Conservation (phyloP, 495 filamentous ascomycete genomes). For the Lasiosphaeria hispida region DNA sequence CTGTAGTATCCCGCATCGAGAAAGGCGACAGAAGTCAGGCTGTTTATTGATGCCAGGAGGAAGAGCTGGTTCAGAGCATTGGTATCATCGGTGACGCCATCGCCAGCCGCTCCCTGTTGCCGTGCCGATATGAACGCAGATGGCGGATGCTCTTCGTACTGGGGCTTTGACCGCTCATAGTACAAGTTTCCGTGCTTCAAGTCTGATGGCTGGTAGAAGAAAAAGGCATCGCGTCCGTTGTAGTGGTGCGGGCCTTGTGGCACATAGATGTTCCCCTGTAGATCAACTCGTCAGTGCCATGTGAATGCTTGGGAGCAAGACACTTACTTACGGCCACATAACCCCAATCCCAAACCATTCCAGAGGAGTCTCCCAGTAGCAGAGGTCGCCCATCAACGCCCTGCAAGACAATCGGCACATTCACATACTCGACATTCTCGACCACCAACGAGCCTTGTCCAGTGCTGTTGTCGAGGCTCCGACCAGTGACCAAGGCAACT, state of each 20-base stretch:
- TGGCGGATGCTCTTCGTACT: slow-evolving; percentile 58
- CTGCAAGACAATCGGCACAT: slow-evolving; percentile 5
- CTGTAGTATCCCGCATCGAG: slow-evolving; percentile 34
- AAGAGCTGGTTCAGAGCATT: neutral
- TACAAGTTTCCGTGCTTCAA: slow-evolving; percentile 26
- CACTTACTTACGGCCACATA: slow-evolving; percentile 2
- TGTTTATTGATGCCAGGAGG: neutral
- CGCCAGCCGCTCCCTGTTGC: slow-evolving; percentile 68
- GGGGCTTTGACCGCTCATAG: slow-evolving; percentile 65
- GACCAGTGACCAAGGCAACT: neutral
- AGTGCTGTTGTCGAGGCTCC: slow-evolving; percentile 1
- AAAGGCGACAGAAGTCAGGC: slow-evolving; percentile 35
- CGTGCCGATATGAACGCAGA: slow-evolving; percentile 65
- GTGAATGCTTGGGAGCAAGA: neutral
- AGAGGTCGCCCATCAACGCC: neutral
- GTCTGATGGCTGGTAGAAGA: neutral
- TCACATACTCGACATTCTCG: neutral
- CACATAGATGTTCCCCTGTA: slow-evolving; percentile 1
- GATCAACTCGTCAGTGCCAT: neutral
- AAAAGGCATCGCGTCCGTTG: neutral
- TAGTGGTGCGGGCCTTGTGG: neutral
- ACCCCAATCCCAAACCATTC: neutral
- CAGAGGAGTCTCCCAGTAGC: slow-evolving; percentile 1
- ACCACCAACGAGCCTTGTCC: neutral
- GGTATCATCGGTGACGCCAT: slow-evolving; percentile 62